Evolutionary conservation across 2,329 filamentous ascomycete genomes (phyloP).

Genomic region (Orbilia ellipsospora): DNA sequence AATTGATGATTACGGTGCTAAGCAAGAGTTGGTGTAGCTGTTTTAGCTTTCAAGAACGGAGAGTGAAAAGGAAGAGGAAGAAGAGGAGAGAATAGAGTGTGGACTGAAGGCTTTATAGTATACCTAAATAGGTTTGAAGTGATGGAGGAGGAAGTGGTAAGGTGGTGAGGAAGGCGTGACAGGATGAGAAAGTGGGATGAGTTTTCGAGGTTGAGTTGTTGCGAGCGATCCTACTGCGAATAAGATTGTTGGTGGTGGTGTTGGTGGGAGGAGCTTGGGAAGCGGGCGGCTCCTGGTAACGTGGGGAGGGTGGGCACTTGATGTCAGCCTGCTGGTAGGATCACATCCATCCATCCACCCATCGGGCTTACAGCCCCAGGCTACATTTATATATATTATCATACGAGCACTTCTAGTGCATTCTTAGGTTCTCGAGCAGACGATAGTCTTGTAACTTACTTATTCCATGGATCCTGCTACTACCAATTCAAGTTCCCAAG

Average conservation of each 20-base stretch:
- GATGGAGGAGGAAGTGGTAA: background rate
- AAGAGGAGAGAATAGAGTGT: background rate
- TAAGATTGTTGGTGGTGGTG: too few species aligned
- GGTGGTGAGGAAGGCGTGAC: conserved; percentile 14
- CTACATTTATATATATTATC: background rate
- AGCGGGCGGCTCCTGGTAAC: conserved; percentile 31
- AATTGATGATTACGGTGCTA: conserved; percentile 12
- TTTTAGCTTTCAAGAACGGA: conserved; percentile 13
- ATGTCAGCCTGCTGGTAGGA: conserved; percentile 38
- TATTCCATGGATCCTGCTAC: too few species aligned
- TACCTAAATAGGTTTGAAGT: conserved; percentile 26
- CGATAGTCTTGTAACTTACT: too few species aligned
- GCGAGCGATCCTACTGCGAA: background rate
- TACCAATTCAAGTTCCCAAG: too few species aligned
- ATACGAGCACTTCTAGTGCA: too few species aligned
- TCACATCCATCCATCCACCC: conserved; percentile 17
- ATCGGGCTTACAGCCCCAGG: background rate
- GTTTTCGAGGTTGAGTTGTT: conserved; percentile 34
- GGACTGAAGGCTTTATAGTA: background rate
- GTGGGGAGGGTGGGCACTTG: conserved; percentile 21
- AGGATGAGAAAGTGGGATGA: conserved; percentile 36
- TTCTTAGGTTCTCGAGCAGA: conserved; percentile 1
- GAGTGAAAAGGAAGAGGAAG: background rate
- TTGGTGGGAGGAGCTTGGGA: conserved; percentile 33
- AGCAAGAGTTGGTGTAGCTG: background rate